Base-by-base conservation (phyloP, 2,329 filamentous ascomycete genomes). In the Acarospora socialis region DNA sequence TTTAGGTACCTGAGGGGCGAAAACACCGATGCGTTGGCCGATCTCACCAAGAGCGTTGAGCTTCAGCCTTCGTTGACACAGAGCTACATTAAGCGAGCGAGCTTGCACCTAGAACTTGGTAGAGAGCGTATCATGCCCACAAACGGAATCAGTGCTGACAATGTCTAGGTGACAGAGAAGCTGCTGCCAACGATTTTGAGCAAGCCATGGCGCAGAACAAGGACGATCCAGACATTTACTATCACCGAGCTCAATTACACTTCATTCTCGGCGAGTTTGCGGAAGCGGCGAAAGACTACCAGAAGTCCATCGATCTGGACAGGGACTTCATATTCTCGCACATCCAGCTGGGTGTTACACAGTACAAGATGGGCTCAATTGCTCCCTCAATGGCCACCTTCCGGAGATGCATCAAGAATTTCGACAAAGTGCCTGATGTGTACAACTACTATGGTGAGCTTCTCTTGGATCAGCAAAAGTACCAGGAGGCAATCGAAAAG, bases 361-460 rank as follows among this genome's bases (percentile, higher is more conserved):
- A 98, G 61, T 98, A 98, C 68, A 98, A 98, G 76, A 92, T 95
- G 80, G 90, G 90, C 45, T 93, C 83, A 18, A 81, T 98, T 36
- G 90, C 90, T 5, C 94, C 86, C 6, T 93, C 86, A 28, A 95
- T 95, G 84, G 87, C 90, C 21, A 98, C 90, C 4, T 95, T 98
- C 76, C 75, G 87, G 47, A 73, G 86, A 42, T 93, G 84, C 59
- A 86, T 94, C 57, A 98, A 95, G 77, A 94, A 93, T 63, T 98
- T 98, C 53, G 81, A 84, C 51, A 81, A 87, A 53, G 82, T 92
- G 7, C 86, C 87, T 4, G 90, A 98, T 52, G 90, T 95, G 23
- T 98, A 95, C 70, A 98, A 98, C 70, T 98, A 98, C 71, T 95
- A 93, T 51, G 90, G 90, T 49, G 90, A 98, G 64, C 70, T 98